Evolutionary conservation across 2,329 filamentous ascomycete species (phyloP).

Genomic region (Nemania diffusa): DNA sequence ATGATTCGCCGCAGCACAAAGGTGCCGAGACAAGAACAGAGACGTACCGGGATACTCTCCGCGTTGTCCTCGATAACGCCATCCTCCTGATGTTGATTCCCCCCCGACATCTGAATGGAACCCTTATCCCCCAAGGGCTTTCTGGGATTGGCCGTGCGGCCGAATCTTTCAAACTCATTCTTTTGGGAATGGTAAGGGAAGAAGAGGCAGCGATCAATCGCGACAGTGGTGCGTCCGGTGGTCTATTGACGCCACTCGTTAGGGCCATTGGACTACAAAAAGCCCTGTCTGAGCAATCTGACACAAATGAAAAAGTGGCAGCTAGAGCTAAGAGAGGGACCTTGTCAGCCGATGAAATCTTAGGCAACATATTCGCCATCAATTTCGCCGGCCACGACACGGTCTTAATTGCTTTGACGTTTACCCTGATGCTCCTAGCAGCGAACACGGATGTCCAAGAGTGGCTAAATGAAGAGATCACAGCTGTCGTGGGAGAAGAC

Average conservation of each 20-base stretch:
- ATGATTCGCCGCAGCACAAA: not conserved
- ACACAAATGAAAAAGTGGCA: not conserved
- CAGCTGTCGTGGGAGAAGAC: not conserved
- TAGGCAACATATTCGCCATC: slow-evolving; percentile 28
- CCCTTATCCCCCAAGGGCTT: slow-evolving; percentile 33
- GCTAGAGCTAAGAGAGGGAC: slow-evolving; percentile 17
- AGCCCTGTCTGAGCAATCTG: not conserved
- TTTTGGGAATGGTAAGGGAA: slow-evolving; percentile 42
- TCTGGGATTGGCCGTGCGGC: slow-evolving; percentile 37
- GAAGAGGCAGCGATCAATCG: slow-evolving; percentile 33
- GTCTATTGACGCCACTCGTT: not conserved
- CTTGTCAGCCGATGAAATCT: slow-evolving; percentile 17
- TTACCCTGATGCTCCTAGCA: slow-evolving; percentile 11
- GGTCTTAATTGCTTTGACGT: not conserved
- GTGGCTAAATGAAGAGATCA: slow-evolving; percentile 16
- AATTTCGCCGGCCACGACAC: slow-evolving; percentile 30
- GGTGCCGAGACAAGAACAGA: slow-evolving; percentile 15
- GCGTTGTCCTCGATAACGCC: slow-evolving; percentile 44
- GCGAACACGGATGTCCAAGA: slow-evolving; percentile 17
- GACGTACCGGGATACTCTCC: slow-evolving; percentile 43
- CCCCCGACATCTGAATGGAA: slow-evolving; percentile 15
- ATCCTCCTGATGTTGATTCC: slow-evolving; percentile 44
- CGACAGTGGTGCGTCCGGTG: not conserved
- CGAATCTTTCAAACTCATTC: slow-evolving; percentile 39
- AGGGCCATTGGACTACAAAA: not conserved